Base-by-base conservation (phyloP, 306 rosid genomes). In the Castanea sativa region DNA sequence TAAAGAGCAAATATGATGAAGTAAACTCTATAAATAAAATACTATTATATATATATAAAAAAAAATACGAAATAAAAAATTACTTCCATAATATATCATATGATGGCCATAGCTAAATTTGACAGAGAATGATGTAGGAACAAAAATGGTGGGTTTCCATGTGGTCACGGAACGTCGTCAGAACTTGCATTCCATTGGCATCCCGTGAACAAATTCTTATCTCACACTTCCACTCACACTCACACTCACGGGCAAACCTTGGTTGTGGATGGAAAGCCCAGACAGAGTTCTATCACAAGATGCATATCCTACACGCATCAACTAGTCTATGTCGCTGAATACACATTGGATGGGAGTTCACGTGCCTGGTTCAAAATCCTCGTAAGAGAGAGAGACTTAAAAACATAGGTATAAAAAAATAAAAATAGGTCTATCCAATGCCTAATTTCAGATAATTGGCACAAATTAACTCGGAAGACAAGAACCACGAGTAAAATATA, bases 181-280 rank as follows among this genome's bases (percentile, higher is more conserved):
- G 45, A 76, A 59, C 71, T 69, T 41, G 73, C 64, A 2, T 15
- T 38, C 23, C 71, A 67, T 19, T 67, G 49, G 51, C 49, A 67
- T 13, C 78, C 78, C 74, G 83, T 74, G 79, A 75, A 70, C 45
- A 65, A 18, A 65, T 65, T 65, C 51, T 32, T 18, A 65, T 19
- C 16, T 33, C 52, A 30, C 70, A 6, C 69, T 35, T 0, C 1
- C 38, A 30, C 33, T 30, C 6, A 5, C 38, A 35, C 43, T 6
- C 43, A 38, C 45, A 10, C 27, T 63, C 78, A 77, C 85, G 82
- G 71, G 78, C 56, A 33, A 29, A 20, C 18, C 52, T 29, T 63
- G 8, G 69, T 27, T 13, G n/a, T 14, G 30, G 20, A 60, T 8
- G 30, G 21, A 64, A 30, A 32, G 70, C 45, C 8, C 5, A 14